Conservation (phyloP, 495 filamentous ascomycete species). For the Articulospora tetracladia region DNA sequence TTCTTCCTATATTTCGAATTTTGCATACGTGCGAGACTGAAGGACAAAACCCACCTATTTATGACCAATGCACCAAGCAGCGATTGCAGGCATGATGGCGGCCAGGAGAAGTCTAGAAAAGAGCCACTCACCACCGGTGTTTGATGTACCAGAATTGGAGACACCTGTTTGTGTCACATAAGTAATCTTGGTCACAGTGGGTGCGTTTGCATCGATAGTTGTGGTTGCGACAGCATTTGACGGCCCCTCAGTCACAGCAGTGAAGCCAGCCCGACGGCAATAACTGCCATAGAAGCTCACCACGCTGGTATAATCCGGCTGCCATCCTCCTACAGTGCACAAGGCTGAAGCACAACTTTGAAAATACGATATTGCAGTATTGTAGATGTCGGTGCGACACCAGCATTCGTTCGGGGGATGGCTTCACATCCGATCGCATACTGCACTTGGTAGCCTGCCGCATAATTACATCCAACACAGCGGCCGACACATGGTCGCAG, state of each 20-base stretch:
- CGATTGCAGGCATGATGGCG: background rate
- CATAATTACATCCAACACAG: background rate
- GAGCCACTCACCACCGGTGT: background rate
- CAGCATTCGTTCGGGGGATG: background rate
- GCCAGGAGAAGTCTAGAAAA: background rate
- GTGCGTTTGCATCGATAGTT: background rate
- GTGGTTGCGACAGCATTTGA: background rate
- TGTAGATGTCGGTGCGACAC: slow-evolving; percentile 1
- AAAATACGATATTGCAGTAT: background rate
- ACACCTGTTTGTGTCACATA: slow-evolving; percentile 1
- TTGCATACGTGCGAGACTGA: too few relatives aligned
- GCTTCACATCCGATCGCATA: background rate
- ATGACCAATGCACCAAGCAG: too few relatives aligned
- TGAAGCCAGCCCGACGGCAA: background rate
- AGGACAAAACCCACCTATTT: too few relatives aligned
- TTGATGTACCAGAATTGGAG: background rate
- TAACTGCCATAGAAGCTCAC: background rate
- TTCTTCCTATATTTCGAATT: too few relatives aligned
- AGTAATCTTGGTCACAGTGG: background rate
- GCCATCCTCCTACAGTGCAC: background rate
- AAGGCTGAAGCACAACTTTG: background rate
- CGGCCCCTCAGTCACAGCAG: background rate
- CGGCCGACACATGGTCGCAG: background rate
- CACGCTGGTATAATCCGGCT: background rate
- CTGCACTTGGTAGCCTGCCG: background rate